Evolutionary conservation across 257 asterid species (phyloP).

Genomic region (Anisodus tanguticus): DNA sequence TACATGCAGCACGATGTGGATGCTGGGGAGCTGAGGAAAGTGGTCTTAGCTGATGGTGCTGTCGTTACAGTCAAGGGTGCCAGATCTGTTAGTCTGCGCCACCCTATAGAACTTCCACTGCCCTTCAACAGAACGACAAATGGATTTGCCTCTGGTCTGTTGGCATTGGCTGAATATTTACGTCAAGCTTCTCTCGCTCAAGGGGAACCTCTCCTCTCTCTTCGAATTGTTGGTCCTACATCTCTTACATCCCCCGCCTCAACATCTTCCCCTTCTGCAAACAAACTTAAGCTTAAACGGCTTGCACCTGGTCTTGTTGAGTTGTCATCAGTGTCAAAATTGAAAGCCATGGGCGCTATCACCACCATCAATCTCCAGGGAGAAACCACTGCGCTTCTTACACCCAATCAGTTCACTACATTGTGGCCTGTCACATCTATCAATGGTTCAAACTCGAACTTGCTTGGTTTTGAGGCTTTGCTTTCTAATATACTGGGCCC

Average conservation of each 20-base stretch:
- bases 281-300: conserved; percentile 85
- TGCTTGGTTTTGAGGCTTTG: conserved; percentile 82
- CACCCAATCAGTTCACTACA: conserved; percentile 56
- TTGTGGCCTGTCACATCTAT: conserved; percentile 84
- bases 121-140: conserved; percentile 68
- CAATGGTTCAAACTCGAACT: conserved; percentile 68
- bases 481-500: conserved; percentile 77
- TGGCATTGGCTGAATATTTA: conserved; percentile 76
- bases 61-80: conserved; percentile 97
- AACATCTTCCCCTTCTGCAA: conserved; percentile 57
- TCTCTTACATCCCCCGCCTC: conserved; percentile 81
- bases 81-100: conserved; percentile 89
- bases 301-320: conserved; percentile 98
- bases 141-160: conserved; percentile 78
- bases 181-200: conserved; percentile 61
- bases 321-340: conserved; percentile 77
- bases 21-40: conserved; percentile 87
- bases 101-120: conserved; percentile 84
- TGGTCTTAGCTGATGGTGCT: conserved; percentile 88
- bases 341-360: conserved; percentile 42
- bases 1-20: conserved; percentile 68
- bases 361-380: conserved; percentile 66
- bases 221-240: conserved; percentile 91
- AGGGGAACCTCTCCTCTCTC: conserved; percentile 66
- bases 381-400: conserved; percentile 70